A percentile compares a stretch with the other conserved stretches of the same genome.
Evolutionary conservation across 192 early-diverging fungal genomes (phyloP).

Genomic region (Gonapodya sp.): DNA sequence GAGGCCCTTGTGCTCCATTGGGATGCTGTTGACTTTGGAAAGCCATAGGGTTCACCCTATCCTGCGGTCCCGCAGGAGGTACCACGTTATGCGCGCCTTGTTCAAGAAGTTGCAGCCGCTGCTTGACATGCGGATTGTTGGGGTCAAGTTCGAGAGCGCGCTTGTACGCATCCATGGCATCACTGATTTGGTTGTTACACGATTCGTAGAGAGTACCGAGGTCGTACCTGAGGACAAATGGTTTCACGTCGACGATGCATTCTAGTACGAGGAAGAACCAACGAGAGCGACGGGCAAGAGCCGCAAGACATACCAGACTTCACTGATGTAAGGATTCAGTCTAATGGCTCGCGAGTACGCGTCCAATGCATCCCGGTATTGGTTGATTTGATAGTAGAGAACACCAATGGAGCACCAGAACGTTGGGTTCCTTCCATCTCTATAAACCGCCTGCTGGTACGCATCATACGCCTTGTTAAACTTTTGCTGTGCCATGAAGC

Average conservation of each 20-base stretch:
- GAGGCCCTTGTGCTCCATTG: not conserved
- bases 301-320: conserved; percentile 73
- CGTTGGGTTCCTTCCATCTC: conserved; percentile 84
- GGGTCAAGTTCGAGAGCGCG: conserved; percentile 89
- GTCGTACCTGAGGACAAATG: conserved; percentile 48
- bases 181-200: conserved; percentile 93
- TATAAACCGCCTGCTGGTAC: conserved; percentile 94
- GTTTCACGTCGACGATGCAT: no score
- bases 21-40: not conserved
- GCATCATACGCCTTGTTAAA: conserved; percentile 93
- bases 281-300: conserved; percentile 18
- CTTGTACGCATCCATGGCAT: conserved; percentile 94
- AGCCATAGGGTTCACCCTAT: not conserved
- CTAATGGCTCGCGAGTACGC: conserved; percentile 93
- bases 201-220: conserved; percentile 93
- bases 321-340: conserved; percentile 84
- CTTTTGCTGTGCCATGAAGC: conserved; percentile 92
- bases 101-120: conserved; percentile 34
- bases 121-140: conserved; percentile 74
- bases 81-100: not conserved
- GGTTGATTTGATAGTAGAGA: conserved; percentile 90
- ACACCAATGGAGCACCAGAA: conserved; percentile 99
- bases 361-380: conserved; percentile 91
- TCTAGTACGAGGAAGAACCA: no score
- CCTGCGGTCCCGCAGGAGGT: not conserved